These are phyloP conservation scores for Trichoderma semiorbis DNA, from an alignment of 2,329 filamentous ascomycete species.

Conservation along the genomic window DNA sequence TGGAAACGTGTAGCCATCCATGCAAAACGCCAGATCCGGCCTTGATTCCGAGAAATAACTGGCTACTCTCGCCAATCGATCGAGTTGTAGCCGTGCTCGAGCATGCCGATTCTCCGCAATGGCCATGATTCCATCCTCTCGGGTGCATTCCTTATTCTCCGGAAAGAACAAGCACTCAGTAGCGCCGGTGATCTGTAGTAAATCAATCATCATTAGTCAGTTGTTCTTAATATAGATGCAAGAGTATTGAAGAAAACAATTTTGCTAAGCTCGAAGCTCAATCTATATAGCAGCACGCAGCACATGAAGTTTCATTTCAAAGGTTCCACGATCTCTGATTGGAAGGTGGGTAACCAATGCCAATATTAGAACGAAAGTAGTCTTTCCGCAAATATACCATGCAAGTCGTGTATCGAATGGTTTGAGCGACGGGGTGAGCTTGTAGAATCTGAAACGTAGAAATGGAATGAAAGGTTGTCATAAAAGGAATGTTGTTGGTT, in stretches of 20 bases:
- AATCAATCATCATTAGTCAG: conserved; percentile 39
- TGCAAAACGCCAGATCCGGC: neutral
- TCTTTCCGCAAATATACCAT: neutral
- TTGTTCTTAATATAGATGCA: neutral
- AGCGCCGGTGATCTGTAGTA: conserved; percentile 43
- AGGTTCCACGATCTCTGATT: neutral
- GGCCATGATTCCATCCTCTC: conserved; percentile 2
- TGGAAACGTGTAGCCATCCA: neutral
- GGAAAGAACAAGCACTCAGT: conserved; percentile 17
- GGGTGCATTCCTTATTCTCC: conserved; percentile 15
- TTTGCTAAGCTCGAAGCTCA: conserved; percentile 24
- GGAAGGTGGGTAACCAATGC: neutral
- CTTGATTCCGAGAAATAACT: neutral
- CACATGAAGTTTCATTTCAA: conserved; percentile 21
- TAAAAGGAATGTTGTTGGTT: neutral
- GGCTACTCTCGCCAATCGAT: neutral
- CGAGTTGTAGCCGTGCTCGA: neutral
- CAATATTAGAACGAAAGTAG: neutral
- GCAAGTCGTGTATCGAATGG: neutral
- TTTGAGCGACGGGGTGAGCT: neutral
- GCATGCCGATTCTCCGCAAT: neutral
- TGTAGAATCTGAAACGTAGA: neutral
- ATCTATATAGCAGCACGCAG: conserved; percentile 31
- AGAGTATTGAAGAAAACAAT: conserved; percentile 17
- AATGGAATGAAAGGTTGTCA: neutral